Conservation (phyloP, 1,284 basidiomycete species). For the Pseudozyma pruni region DNA sequence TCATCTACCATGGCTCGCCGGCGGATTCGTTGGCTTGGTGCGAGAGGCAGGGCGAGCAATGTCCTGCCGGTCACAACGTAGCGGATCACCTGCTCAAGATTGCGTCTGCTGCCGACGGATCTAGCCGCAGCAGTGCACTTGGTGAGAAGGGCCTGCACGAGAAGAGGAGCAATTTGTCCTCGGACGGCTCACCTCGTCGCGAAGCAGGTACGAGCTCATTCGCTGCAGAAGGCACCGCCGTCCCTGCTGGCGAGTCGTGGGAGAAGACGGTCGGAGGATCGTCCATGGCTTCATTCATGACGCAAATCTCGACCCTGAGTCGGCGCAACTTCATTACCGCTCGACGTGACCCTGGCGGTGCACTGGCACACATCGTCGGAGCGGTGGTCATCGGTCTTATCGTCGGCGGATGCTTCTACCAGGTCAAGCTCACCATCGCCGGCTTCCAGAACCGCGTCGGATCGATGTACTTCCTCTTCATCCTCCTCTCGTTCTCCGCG, state of each 20-base stretch:
- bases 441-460: constrained; percentile 60
- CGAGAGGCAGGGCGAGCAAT: constrained; percentile 44
- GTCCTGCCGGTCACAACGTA: constrained; percentile 52
- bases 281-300: constrained; percentile 50
- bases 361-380: constrained; percentile 52
- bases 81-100: constrained; percentile 55
- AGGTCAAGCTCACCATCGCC: constrained; percentile 54
- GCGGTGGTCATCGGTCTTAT: constrained; percentile 48
- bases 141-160: constrained; percentile 14
- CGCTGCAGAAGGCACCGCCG: neutral
- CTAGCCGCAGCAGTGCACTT: constrained; percentile 3
- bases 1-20: constrained; percentile 53
- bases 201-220: neutral
- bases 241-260: constrained; percentile 30
- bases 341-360: constrained; percentile 41
- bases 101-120: constrained; percentile 25
- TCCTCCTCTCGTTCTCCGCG: constrained; percentile 48
- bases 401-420: constrained; percentile 56
- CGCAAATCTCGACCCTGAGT: constrained; percentile 42
- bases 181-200: constrained; percentile 1
- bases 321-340: constrained; percentile 48
- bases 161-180: constrained; percentile 20
- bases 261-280: constrained; percentile 10
- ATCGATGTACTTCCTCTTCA: constrained; percentile 57
- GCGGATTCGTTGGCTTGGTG: constrained; percentile 48